phyloP scores from a whole-genome alignment of 306 rosid genomes.

The Erythrophleum fordii region DNA sequence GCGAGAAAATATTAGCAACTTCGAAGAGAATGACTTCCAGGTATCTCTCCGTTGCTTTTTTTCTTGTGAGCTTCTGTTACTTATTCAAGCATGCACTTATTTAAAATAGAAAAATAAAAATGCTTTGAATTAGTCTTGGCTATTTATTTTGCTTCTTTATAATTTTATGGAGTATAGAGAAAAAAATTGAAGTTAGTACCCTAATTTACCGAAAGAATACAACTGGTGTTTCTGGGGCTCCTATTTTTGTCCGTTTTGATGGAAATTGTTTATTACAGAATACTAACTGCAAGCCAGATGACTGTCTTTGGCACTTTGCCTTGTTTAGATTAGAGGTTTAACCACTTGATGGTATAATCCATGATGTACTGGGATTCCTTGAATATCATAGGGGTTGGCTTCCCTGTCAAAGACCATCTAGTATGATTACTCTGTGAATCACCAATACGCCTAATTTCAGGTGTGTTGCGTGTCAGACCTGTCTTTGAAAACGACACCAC shows the following conservation, averaged over 20 bases:
- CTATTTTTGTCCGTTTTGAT: constrained; percentile 2
- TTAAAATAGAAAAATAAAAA: constrained; percentile 12
- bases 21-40: constrained; percentile 98
- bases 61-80: constrained; percentile 23
- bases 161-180: neutral
- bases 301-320: neutral
- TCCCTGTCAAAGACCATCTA: neutral
- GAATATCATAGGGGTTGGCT: neutral
- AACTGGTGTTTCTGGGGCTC: neutral
- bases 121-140: constrained; percentile 11
- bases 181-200: neutral
- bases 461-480: neutral
- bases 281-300: neutral
- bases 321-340: neutral
- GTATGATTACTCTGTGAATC: neutral
- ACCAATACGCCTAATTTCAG: neutral
- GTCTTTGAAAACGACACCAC: neutral
- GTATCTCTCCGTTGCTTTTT: constrained; percentile 42
- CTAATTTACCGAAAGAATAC: neutral
- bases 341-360: constrained; percentile 1
- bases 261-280: constrained; percentile 10
- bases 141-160: neutral
- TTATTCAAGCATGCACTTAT: constrained; percentile 8
- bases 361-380: neutral
- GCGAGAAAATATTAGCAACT: constrained; percentile 82